These are phyloP conservation scores for Lizonia empirigonia DNA, from an alignment of 2,329 filamentous ascomycete species.

Conservation along the genomic window DNA sequence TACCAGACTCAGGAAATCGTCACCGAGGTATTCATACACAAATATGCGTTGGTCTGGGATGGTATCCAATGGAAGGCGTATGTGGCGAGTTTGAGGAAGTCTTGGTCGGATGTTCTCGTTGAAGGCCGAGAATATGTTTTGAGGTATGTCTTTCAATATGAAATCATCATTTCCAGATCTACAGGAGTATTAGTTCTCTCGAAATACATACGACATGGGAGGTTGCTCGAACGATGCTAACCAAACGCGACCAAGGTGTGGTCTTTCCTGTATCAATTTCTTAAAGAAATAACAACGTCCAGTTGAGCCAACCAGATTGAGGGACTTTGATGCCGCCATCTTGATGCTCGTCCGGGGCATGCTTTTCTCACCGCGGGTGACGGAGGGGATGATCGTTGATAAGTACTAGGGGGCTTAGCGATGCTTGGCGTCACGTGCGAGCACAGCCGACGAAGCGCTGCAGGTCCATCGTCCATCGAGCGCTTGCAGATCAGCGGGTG, in stretches of 20 bases:
- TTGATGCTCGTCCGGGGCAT: background rate
- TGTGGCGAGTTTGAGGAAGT: constrained; percentile 23
- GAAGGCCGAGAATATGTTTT: constrained; percentile 24
- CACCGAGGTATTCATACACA: constrained; percentile 29
- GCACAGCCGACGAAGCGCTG: background rate
- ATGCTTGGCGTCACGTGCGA: background rate
- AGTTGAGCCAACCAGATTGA: constrained; percentile 6
- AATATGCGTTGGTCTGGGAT: constrained; percentile 29
- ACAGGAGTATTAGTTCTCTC: constrained; percentile 5
- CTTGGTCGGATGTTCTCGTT: constrained; percentile 31
- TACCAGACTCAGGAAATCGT: constrained; percentile 29
- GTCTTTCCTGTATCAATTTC: constrained; percentile 42
- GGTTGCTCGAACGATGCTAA: constrained; percentile 27
- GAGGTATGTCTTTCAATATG: constrained; percentile 34
- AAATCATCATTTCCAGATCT: constrained; percentile 26
- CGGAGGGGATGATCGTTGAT: background rate
- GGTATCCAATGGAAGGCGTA: constrained; percentile 28
- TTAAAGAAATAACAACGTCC: constrained; percentile 41
- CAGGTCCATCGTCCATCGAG: no score
- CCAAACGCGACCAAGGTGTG: constrained; percentile 41
- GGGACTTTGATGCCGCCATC: constrained; percentile 1
- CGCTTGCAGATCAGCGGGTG: background rate
- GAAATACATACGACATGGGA: background rate
- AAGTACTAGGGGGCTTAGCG: background rate
- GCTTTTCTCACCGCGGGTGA: background rate